These are phyloP conservation scores for Tetraselmis striata DNA, from an alignment of 139 green algal genomes.

Conservation along the genomic window DNA sequence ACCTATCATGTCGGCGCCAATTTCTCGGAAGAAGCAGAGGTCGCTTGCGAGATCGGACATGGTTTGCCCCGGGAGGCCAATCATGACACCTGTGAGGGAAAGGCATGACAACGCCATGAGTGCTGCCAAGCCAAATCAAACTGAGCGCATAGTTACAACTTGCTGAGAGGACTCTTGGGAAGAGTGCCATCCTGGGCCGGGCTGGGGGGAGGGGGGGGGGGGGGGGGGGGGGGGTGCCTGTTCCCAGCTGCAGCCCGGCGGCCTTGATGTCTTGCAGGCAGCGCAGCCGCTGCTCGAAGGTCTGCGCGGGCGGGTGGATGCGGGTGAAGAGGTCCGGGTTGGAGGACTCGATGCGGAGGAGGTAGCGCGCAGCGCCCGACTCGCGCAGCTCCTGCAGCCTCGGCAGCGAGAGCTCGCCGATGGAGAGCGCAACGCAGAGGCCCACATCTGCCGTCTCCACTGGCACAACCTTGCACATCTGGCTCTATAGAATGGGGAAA, in stretches of 20 bases:
- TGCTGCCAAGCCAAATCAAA: too few species aligned
- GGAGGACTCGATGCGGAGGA: constrained; percentile 58
- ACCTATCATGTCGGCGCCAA: constrained; percentile 60
- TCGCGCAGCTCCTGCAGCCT: constrained; percentile 2
- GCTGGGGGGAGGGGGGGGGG: background rate
- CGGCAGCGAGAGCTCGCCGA: constrained; percentile 39
- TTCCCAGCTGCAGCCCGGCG: constrained; percentile 16
- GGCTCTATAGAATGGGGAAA: too few species aligned
- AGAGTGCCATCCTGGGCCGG: too few species aligned
- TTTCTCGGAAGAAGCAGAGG: constrained; percentile 51
- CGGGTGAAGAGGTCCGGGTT: constrained; percentile 55
- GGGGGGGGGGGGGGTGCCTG: background rate
- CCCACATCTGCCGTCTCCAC: too few species aligned
- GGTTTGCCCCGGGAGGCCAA: constrained; percentile 58
- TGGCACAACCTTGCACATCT: too few species aligned
- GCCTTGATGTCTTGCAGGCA: constrained; percentile 38
- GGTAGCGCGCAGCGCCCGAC: constrained; percentile 46
- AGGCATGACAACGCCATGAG: background rate
- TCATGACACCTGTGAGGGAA: constrained; percentile 50
- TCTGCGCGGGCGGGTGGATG: constrained; percentile 37
- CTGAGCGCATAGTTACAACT: too few species aligned
- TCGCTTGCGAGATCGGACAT: constrained; percentile 52
- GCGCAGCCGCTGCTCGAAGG: constrained; percentile 39
- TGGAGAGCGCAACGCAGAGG: constrained; percentile 45
- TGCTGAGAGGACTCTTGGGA: too few species aligned